Percentiles rank a stretch among this genome's conserved stretches.
Conservation (phyloP, 306 rosid species). For the Quercus berberidifolia region DNA sequence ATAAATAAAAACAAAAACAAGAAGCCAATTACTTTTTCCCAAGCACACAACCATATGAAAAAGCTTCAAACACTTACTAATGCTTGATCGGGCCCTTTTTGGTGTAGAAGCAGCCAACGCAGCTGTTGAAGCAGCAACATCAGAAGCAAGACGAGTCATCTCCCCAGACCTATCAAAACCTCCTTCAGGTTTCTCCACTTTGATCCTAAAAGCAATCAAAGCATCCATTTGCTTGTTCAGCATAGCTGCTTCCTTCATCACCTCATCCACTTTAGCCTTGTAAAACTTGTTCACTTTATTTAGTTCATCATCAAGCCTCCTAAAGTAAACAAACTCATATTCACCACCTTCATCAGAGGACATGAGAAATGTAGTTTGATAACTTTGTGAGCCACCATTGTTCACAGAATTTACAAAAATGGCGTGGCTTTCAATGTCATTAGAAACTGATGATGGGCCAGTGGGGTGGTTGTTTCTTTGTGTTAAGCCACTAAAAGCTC, state of each 20-base stretch:
- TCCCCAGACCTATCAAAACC: slow-evolving; percentile 34
- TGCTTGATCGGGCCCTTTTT: slow-evolving; percentile 18
- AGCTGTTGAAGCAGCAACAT: slow-evolving; percentile 44
- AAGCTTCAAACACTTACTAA: slow-evolving; percentile 6
- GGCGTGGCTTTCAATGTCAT: slow-evolving; percentile 56
- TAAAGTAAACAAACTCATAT: slow-evolving; percentile 51
- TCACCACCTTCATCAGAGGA: slow-evolving; percentile 62
- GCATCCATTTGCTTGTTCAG: slow-evolving; percentile 73
- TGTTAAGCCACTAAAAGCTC: slow-evolving; percentile 73
- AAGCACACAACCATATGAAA: no score
- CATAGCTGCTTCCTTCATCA: slow-evolving; percentile 51
- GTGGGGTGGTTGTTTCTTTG: slow-evolving; percentile 22
- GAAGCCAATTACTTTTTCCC: no score
- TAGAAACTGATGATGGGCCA: background rate
- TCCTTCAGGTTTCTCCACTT: slow-evolving; percentile 51
- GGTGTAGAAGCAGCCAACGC: slow-evolving; percentile 53
- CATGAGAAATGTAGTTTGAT: slow-evolving; percentile 49
- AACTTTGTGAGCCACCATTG: slow-evolving; percentile 25
- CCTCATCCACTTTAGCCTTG: slow-evolving; percentile 46
- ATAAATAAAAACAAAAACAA: no score
- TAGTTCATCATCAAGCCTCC: slow-evolving; percentile 53
- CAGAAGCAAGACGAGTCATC: slow-evolving; percentile 55
- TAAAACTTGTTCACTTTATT: slow-evolving; percentile 62
- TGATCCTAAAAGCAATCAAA: slow-evolving; percentile 59
- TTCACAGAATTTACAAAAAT: slow-evolving; percentile 41